Evolutionary conservation across 1,284 basidiomycete species (phyloP).

Genomic region (Boletellus sp.): DNA sequence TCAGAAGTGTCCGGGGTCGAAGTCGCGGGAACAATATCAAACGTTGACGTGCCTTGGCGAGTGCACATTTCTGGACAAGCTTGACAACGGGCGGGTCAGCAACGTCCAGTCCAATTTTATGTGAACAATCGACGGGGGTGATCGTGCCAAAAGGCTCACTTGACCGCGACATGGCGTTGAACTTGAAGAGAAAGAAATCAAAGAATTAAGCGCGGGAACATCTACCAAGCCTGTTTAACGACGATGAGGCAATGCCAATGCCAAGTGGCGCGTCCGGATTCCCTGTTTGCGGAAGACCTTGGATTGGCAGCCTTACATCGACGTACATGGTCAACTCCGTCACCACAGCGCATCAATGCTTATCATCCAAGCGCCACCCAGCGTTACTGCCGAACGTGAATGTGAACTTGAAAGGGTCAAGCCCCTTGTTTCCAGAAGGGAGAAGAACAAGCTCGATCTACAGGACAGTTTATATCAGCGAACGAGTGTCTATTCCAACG

Average conservation of each 20-base stretch:
- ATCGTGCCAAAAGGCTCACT: not conserved
- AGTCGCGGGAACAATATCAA: too few species aligned
- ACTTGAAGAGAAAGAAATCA: not conserved
- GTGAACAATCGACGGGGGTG: not conserved
- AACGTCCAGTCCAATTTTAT: not conserved
- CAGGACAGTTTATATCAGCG: not conserved
- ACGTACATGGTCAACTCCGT: not conserved
- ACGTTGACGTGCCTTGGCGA: not conserved
- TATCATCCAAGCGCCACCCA: not conserved
- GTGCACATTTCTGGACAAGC: not conserved
- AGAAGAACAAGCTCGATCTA: conserved; percentile 9
- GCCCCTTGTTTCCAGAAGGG: conserved; percentile 1
- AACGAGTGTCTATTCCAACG: not conserved
- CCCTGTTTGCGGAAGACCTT: too few species aligned
- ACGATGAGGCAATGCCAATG: not conserved
- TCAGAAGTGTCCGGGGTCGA: not conserved
- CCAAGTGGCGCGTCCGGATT: too few species aligned
- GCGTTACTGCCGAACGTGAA: conserved; percentile 1
- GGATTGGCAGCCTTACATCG: not conserved
- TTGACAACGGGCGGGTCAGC: not conserved
- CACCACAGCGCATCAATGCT: not conserved
- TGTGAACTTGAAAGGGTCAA: conserved; percentile 8
- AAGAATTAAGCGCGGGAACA: not conserved
- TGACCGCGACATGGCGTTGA: not conserved
- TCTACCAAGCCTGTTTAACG: not conserved